Percentiles rank a stretch among this genome's conserved stretches.
These are phyloP conservation scores for Mycena pura DNA, from an alignment of 768 basidiomycete genomes.

Conservation along the genomic window DNA sequence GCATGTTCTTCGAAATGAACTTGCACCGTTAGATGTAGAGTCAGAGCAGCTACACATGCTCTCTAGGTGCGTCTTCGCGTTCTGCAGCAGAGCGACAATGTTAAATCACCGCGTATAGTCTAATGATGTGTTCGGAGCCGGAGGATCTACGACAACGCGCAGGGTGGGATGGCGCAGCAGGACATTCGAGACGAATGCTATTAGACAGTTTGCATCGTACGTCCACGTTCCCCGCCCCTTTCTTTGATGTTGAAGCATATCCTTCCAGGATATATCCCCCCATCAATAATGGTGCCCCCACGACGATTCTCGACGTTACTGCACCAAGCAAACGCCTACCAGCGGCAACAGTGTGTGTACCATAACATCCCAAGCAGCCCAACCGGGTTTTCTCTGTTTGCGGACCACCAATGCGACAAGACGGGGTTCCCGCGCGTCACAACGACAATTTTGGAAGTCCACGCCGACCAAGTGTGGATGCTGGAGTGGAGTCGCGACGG, in stretches of 20 bases:
- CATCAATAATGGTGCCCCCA: slow-evolving; percentile 91
- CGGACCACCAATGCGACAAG: slow-evolving; percentile 84
- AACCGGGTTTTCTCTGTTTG: slow-evolving; percentile 78
- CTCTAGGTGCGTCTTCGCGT: slow-evolving; percentile 69
- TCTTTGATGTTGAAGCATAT: slow-evolving; percentile 5
- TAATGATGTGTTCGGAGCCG: slow-evolving; percentile 91
- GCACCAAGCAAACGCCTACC: slow-evolving; percentile 82
- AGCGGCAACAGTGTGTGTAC: slow-evolving; percentile 84
- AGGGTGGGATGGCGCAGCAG: slow-evolving; percentile 88
- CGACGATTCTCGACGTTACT: slow-evolving; percentile 86
- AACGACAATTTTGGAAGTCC: slow-evolving; percentile 84
- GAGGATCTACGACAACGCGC: slow-evolving; percentile 83
- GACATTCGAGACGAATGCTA: slow-evolving; percentile 76
- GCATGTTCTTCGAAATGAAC: slow-evolving; percentile 83
- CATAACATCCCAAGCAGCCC: slow-evolving; percentile 74
- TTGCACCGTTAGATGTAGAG: slow-evolving; percentile 83
- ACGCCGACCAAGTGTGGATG: slow-evolving; percentile 95
- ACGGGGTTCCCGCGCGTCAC: slow-evolving; percentile 85
- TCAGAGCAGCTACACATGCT: slow-evolving; percentile 84
- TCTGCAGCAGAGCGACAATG: slow-evolving; percentile 10
- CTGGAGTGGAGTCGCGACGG: slow-evolving; percentile 96
- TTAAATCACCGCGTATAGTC: slow-evolving; percentile 51
- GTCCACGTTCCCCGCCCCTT: slow-evolving; percentile 24
- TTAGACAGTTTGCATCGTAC: slow-evolving; percentile 85
- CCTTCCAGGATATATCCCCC: slow-evolving; percentile 82